Evolutionary conservation across 139 green algal genomes (phyloP), one percentile per base, ranked within the genome.

Genomic region (Tetraselmis striata): DNA sequence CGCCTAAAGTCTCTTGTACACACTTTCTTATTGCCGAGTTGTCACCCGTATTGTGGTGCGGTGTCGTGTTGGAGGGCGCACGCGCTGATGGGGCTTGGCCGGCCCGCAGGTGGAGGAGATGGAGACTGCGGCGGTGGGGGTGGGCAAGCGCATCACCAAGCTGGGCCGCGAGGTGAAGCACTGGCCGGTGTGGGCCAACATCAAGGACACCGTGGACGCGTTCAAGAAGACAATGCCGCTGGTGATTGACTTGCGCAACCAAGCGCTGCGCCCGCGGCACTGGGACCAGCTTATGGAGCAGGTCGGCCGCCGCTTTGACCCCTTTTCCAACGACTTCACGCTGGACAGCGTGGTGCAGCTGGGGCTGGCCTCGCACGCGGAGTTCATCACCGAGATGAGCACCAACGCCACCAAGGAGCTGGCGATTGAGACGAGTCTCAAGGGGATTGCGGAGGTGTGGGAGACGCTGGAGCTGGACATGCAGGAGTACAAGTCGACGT

Each of bases 161-260:
- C 86, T 96, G 75, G 93, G 91, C 26, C 87, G 93, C 31, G 94
- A 96, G 28, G 92, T 95, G 81, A 94, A 94, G 84, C 59, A 85
- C 30, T 97, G 93, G 94, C 82, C 85, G 18, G 87, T 93, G 32
- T 95, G 91, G 93, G 75, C 58, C 25, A 88, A 85, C 85, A 89
- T 95, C 32, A 92, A 92, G 80, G 92, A 95, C 29, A 92, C 81
- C 5, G 86, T 96, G 27, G 94, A 96, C 45, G 85, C 91, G n/a
- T 97, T 97, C 92, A 96, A 97, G 89, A 87, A 86, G 79, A 97
- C 93, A 25, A 94, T 97, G 94, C 94, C 93, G 1, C 90, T 97
- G 77, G 94, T 97, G 85, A 94, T 91, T 18, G 92, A 97, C 87
- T 85, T 97, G 85, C 86, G 93, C 25, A 97, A 95, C 89, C 88